Evolutionary conservation across 768 basidiomycete species (phyloP), one percentile per base, ranked within the genome.

Genomic region (Kwoniella shandongensis): DNA sequence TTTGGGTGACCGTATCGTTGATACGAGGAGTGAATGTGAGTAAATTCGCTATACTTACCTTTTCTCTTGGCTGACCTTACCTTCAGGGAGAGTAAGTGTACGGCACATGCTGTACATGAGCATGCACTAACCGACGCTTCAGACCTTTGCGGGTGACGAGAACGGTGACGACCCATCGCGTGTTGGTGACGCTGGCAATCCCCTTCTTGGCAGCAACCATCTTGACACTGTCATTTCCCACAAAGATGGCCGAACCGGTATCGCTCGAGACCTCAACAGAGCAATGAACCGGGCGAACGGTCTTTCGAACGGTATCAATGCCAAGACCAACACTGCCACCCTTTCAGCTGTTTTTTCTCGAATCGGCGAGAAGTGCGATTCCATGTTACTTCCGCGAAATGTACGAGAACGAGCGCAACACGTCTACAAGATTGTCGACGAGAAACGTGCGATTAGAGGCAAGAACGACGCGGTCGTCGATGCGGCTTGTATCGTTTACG

Each of bases 91-190:
- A 56, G 69, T 74, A 44, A 63, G 69, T 63, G 30, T 18, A 15
- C 38, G 20, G 12, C 36, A 7, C n/a, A 35, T 20, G 22, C 35
- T 51, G n/a, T 4, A 13, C 47, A 2, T 26, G 44, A 42, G 38
- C 57, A 27, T 48, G 1, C 29, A 23, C 49, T 54, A 30, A 51
- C 41, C 41, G n/a, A 30, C 40, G 17, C 45, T 58, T 54, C 80
- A 97, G 89, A 98, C 96, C 60, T 99, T 99, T 78, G 96, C 96
- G 65, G 96, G 98, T 75, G 94, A 97, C 70, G 96, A 99, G 81
- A 93, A 94, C 61, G 96, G 96, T 61, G 94, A 97, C 76, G 96
- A 99, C 76, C 96, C 96, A 62, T 98, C 96, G 65, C 96, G 96
- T 88, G 96, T 99, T 67, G 96, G 96, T 79, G 92, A 91, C 52